Conservation (phyloP, 1,284 basidiomycete genomes). For the Tilletia setariae region DNA sequence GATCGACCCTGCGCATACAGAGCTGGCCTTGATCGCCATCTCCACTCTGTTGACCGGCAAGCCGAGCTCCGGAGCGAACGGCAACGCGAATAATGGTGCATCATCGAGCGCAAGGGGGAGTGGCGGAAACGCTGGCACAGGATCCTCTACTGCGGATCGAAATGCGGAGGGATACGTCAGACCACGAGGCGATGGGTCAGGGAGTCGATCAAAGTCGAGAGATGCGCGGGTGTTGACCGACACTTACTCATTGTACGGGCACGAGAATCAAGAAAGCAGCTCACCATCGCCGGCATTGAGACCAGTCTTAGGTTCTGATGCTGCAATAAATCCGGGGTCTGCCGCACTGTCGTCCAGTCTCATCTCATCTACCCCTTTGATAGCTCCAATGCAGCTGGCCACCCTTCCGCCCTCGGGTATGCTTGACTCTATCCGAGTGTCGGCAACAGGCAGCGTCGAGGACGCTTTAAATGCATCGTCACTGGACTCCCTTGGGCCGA, state of each 20-base stretch:
- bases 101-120: not conserved
- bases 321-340: no score
- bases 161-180: not conserved
- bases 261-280: conserved; percentile 36
- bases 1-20: conserved; percentile 37
- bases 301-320: no score
- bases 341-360: no score
- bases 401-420: conserved; percentile 31
- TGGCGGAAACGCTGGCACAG: not conserved
- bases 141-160: no score
- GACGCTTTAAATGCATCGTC: not conserved
- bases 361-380: conserved; percentile 11
- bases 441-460: no score
- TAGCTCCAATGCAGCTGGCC: conserved; percentile 37
- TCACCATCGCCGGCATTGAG: conserved; percentile 25
- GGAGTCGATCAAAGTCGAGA: conserved; percentile 31
- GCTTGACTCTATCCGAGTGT: not conserved
- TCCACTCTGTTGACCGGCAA: conserved; percentile 35
- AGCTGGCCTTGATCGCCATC: conserved; percentile 33
- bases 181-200: not conserved
- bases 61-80: conserved; percentile 23
- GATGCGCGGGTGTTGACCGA: conserved; percentile 36
- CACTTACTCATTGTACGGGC: conserved; percentile 50
- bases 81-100: not conserved
- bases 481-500: not conserved